These are phyloP conservation scores for Syzygium oleosum DNA, from an alignment of 345 rosid genomes.

Conservation along the genomic window DNA sequence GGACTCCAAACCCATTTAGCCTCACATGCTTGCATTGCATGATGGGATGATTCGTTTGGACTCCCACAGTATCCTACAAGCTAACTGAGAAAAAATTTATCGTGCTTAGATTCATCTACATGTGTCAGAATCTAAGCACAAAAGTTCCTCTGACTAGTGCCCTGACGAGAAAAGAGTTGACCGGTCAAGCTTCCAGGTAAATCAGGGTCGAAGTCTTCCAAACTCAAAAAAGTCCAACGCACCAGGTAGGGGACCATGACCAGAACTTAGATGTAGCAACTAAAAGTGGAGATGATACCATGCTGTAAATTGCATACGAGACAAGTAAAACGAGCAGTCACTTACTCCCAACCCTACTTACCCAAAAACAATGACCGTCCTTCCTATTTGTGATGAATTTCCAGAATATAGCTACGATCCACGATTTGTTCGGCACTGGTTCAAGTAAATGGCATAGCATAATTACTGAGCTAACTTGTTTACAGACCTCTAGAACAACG, in stretches of 20 bases:
- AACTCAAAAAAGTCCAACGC: not conserved
- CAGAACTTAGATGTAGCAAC: not conserved
- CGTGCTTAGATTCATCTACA: not conserved
- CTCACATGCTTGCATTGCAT: not conserved
- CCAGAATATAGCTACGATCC: not conserved
- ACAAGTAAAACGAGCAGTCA: not conserved
- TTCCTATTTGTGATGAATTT: not conserved
- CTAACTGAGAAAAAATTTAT: not conserved
- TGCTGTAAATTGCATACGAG: not conserved
- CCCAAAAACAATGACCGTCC: not conserved
- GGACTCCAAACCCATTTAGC: not conserved
- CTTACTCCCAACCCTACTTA: not conserved
- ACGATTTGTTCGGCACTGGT: not conserved
- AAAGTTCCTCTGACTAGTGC: not conserved
- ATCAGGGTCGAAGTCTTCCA: not conserved
- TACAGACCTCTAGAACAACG: not conserved
- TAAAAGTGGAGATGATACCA: not conserved
- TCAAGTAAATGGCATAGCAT: not conserved
- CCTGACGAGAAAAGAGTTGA: not conserved
- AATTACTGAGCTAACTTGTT: not conserved
- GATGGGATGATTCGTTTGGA: too few relatives aligned
- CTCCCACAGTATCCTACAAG: not conserved
- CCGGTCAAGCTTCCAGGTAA: not conserved
- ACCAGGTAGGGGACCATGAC: not conserved
- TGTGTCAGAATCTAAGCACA: not conserved